Evolutionary conservation across 805 yeast genomes (phyloP).

Genomic region (Candida palmyrensis): DNA sequence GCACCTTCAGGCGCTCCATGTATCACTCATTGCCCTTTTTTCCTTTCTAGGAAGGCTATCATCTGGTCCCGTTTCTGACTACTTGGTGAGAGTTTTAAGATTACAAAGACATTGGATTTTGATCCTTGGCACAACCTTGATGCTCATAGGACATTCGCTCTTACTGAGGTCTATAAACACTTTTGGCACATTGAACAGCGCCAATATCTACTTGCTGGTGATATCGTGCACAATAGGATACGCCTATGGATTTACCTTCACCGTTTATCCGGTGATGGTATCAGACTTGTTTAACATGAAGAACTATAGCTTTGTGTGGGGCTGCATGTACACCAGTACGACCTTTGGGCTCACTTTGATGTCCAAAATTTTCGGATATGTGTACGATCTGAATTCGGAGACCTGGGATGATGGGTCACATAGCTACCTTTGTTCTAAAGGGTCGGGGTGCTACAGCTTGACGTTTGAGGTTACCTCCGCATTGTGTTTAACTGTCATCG

Average conservation of each 20-base stretch:
- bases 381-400: conserved; percentile 22
- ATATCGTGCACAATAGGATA: conserved; percentile 25
- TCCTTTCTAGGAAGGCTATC: conserved; percentile 28
- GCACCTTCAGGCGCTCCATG: conserved; percentile 27
- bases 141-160: conserved; percentile 25
- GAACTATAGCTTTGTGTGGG: conserved; percentile 30
- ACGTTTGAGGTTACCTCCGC: conserved; percentile 23
- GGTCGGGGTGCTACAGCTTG: conserved; percentile 22
- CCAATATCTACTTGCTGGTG: conserved; percentile 16
- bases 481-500: conserved; percentile 15
- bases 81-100: conserved; percentile 15
- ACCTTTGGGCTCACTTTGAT: conserved; percentile 26
- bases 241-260: conserved; percentile 30
- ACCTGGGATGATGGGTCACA: conserved; percentile 11
- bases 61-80: conserved; percentile 28
- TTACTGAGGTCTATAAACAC: too few species aligned
- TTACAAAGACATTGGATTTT: conserved; percentile 30
- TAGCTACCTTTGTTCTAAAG: conserved; percentile 19
- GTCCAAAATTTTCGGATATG: conserved; percentile 26
- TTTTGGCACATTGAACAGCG: conserved; percentile 8
- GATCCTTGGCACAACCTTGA: conserved; percentile 20
- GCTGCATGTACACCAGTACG: conserved; percentile 27
- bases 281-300: conserved; percentile 29
- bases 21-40: conserved; percentile 25
- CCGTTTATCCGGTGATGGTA: conserved; percentile 29